A percentile compares a stretch with the other conserved stretches of the same genome.
Conservation (phyloP, 2,329 filamentous ascomycete genomes). For the Coniochaeta prunicola region DNA sequence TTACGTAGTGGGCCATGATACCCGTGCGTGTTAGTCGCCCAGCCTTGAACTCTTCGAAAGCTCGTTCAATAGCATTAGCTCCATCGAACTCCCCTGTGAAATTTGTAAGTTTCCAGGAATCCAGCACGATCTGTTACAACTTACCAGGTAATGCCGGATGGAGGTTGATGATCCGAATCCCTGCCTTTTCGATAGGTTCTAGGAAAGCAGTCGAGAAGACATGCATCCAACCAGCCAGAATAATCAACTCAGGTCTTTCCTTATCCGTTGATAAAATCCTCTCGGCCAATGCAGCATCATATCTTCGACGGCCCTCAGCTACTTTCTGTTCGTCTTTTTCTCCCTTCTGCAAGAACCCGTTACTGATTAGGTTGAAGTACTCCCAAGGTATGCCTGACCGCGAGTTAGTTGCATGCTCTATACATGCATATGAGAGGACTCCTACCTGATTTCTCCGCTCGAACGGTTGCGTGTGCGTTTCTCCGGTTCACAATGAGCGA, state of each 20-base stretch:
- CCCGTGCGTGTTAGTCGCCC: constrained; percentile 66
- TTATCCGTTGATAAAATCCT: constrained; percentile 48
- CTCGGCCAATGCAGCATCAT: constrained; percentile 68
- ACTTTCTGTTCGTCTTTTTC: constrained; percentile 52
- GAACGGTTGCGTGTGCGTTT: constrained; percentile 35
- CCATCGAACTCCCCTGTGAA: constrained; percentile 66
- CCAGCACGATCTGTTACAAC: constrained; percentile 2
- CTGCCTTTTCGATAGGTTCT: constrained; percentile 53
- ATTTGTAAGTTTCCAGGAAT: not conserved
- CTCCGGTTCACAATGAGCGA: constrained; percentile 41
- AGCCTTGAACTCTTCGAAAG: constrained; percentile 63
- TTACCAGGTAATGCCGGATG: constrained; percentile 67
- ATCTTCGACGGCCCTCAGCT: constrained; percentile 53
- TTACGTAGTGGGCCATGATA: constrained; percentile 85
- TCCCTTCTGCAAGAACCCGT: constrained; percentile 52
- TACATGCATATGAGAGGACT: no score
- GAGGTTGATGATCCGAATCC: constrained; percentile 70
- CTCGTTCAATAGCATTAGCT: constrained; percentile 68
- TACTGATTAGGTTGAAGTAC: constrained; percentile 75
- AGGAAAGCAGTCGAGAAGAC: constrained; percentile 67
- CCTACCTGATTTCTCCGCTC: no score
- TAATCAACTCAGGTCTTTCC: constrained; percentile 60
- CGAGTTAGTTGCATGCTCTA: no score
- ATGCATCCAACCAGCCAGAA: constrained; percentile 85
- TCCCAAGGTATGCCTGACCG: constrained; percentile 60